Conservation (phyloP, 192 early-diverging fungal genomes). For the Phlyctochytrium bullatum region DNA sequence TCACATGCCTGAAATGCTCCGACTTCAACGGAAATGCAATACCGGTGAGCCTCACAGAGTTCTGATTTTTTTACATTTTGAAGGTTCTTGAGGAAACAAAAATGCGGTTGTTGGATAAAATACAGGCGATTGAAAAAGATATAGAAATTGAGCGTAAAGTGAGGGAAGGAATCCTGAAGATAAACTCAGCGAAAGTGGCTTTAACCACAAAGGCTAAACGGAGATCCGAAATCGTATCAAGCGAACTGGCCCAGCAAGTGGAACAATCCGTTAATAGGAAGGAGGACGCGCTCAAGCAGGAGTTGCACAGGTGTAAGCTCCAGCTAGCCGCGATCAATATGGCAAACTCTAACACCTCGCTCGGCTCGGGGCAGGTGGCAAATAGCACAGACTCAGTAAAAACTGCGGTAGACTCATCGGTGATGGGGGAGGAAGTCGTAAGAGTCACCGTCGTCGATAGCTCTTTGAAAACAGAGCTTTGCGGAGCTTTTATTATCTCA, state of each 20-base stretch:
- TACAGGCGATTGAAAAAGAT: slow-evolving; percentile 49
- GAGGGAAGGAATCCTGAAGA: slow-evolving; percentile 48
- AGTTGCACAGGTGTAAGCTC: slow-evolving; percentile 43
- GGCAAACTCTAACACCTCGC: slow-evolving; percentile 15
- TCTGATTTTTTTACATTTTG: neutral
- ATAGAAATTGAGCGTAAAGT: slow-evolving; percentile 60
- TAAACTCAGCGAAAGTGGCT: slow-evolving; percentile 36
- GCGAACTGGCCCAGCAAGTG: slow-evolving; percentile 37
- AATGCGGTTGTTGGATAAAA: slow-evolving; percentile 42
- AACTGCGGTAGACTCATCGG: neutral
- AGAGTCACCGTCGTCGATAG: slow-evolving; percentile 34
- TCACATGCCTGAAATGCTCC: slow-evolving; percentile 38
- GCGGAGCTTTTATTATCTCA: slow-evolving; percentile 38
- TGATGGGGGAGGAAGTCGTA: slow-evolving; percentile 35
- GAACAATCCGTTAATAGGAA: slow-evolving; percentile 36
- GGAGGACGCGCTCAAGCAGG: slow-evolving; percentile 47
- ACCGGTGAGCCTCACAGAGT: neutral
- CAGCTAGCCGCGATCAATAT: slow-evolving; percentile 32
- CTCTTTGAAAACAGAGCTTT: slow-evolving; percentile 30
- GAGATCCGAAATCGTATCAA: neutral
- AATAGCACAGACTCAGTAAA: slow-evolving; percentile 13
- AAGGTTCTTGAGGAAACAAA: slow-evolving; percentile 38
- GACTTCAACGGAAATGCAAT: slow-evolving; percentile 25
- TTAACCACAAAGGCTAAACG: slow-evolving; percentile 10
- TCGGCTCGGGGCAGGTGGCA: neutral